Conservation (phyloP, 148 eudicot genomes). For the Salicornia ramosissima region DNA sequence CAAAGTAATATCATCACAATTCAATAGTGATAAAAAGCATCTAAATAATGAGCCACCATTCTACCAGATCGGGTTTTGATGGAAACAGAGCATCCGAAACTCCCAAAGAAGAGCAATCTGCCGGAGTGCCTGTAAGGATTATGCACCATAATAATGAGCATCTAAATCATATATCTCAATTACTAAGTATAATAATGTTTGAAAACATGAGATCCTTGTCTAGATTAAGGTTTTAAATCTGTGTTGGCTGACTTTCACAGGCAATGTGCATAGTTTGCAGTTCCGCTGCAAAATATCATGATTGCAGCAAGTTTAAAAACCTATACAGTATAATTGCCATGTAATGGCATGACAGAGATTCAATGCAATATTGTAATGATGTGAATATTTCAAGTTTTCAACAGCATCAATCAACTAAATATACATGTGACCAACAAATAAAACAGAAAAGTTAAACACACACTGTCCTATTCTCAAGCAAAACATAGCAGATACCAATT, state of each 20-base stretch:
- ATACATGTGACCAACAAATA: not conserved
- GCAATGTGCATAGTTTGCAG: not conserved
- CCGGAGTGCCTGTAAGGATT: slow-evolving; percentile 76
- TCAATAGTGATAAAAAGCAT: not conserved
- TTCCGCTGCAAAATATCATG: no score
- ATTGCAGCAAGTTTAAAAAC: no score
- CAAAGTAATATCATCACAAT: not conserved
- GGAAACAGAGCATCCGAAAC: slow-evolving; percentile 69
- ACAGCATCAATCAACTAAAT: not conserved
- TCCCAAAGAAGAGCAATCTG: slow-evolving; percentile 91
- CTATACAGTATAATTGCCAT: no score
- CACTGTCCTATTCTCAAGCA: not conserved
- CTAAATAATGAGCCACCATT: slow-evolving; percentile 3
- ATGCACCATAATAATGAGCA: slow-evolving; percentile 10
- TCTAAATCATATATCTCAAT: not conserved
- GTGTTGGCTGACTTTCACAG: not conserved
- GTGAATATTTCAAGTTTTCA: no score
- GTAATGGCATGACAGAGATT: no score
- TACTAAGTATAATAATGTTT: not conserved
- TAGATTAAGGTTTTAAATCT: not conserved
- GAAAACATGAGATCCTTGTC: not conserved
- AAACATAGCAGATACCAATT: not conserved
- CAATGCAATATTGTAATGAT: no score
- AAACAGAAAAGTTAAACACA: not conserved
- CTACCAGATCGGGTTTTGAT: slow-evolving; percentile 74